A percentile compares a stretch with the other conserved stretches of the same genome.
Conservation (phyloP, 495 filamentous ascomycete genomes). For the Cetradonia linearis region DNA sequence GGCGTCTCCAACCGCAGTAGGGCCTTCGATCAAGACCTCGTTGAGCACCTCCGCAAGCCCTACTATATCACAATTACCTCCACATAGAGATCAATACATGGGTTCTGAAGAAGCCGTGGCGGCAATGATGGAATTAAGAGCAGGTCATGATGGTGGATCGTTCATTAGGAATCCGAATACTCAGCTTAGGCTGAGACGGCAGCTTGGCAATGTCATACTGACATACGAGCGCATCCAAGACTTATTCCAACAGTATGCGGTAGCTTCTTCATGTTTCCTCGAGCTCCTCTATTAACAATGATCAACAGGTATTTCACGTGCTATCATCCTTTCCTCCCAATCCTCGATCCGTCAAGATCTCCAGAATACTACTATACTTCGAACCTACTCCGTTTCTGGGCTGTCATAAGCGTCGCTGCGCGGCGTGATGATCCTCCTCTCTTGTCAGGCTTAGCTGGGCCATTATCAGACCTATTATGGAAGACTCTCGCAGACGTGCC, state of each 20-base stretch:
- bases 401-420: conserved; percentile 71
- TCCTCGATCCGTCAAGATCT: conserved; percentile 59
- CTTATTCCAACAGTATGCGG: conserved; percentile 59
- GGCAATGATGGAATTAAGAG: conserved; percentile 63
- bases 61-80: conserved; percentile 23
- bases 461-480: conserved; percentile 70
- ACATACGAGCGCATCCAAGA: conserved; percentile 60
- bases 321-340: conserved; percentile 79
- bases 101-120: conserved; percentile 78
- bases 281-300: background rate
- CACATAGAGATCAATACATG: conserved; percentile 49
- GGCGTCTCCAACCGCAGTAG: conserved; percentile 42
- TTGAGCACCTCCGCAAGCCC: conserved; percentile 22
- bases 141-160: conserved; percentile 41
- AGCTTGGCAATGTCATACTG: conserved; percentile 64
- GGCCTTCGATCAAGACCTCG: conserved; percentile 30
- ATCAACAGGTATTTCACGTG: conserved; percentile 53
- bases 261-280: background rate
- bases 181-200: conserved; percentile 31
- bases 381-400: conserved; percentile 76
- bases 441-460: conserved; percentile 58
- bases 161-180: conserved; percentile 38
- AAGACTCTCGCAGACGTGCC: conserved; percentile 70
- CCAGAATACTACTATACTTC: conserved; percentile 67
- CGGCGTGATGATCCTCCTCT: conserved; percentile 64